phyloP scores from a whole-genome alignment of 2,329 filamentous ascomycete genomes.

The Colletotrichum sp. region DNA sequence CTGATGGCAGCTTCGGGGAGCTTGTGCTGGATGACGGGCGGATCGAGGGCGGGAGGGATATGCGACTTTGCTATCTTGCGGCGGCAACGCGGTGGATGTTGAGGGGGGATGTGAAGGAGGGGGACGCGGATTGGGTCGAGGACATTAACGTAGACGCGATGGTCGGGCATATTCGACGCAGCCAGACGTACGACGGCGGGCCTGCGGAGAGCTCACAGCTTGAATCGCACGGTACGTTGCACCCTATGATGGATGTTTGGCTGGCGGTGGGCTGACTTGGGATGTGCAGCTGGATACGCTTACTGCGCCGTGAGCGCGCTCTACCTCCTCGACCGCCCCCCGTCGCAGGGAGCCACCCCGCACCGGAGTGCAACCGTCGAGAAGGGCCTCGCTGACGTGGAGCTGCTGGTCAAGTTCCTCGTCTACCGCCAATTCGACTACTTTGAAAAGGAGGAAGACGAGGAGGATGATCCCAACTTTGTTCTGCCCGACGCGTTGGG shows the following conservation, averaged over 20 bases:
- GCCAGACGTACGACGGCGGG: constrained; percentile 83
- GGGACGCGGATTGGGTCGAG: constrained; percentile 58
- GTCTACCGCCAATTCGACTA: constrained; percentile 69
- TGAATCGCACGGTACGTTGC: constrained; percentile 77
- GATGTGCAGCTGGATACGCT: constrained; percentile 79
- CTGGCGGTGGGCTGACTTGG: neutral
- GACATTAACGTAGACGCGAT: constrained; percentile 80
- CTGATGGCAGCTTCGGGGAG: constrained; percentile 92
- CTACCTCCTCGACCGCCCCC: constrained; percentile 72
- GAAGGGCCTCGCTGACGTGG: constrained; percentile 36
- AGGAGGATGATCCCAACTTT: constrained; percentile 33
- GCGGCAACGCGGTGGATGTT: constrained; percentile 84
- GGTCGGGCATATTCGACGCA: constrained; percentile 71
- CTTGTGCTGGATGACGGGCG: constrained; percentile 63
- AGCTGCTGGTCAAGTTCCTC: constrained; percentile 57
- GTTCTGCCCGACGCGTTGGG: constrained; percentile 36
- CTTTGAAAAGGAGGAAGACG: constrained; percentile 50
- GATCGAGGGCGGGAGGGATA: constrained; percentile 81
- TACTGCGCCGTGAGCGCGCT: constrained; percentile 87
- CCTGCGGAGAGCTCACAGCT: constrained; percentile 74
- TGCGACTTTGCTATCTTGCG: constrained; percentile 87
- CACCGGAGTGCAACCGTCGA: constrained; percentile 34
- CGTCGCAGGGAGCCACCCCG: constrained; percentile 38
- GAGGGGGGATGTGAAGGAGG: constrained; percentile 60
- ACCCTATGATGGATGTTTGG: neutral